A percentile compares a stretch with the other conserved stretches of the same genome.
These are phyloP conservation scores for Nothophoma quercina DNA, from an alignment of 2,329 filamentous ascomycete species.

Conservation along the genomic window DNA sequence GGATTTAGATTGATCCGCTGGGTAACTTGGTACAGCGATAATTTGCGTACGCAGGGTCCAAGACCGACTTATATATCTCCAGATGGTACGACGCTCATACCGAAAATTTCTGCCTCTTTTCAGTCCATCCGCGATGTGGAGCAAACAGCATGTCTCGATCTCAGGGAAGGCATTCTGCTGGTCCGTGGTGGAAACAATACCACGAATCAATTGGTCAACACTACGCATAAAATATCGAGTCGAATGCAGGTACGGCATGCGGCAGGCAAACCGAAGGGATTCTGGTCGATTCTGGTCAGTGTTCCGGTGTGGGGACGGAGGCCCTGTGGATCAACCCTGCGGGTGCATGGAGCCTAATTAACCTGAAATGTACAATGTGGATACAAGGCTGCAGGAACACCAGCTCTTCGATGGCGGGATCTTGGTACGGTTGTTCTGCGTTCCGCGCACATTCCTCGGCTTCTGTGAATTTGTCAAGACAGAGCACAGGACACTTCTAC, in stretches of 20 bases:
- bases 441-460: background rate
- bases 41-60: slow-evolving; percentile 4
- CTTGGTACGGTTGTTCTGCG: slow-evolving; percentile 1
- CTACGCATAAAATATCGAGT: slow-evolving; percentile 5
- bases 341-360: background rate
- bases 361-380: slow-evolving; percentile 12
- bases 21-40: slow-evolving; percentile 8
- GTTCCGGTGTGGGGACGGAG: slow-evolving; percentile 12
- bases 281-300: slow-evolving; percentile 8
- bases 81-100: slow-evolving; percentile 1
- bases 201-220: slow-evolving; percentile 6
- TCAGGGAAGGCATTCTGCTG: slow-evolving; percentile 1
- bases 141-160: slow-evolving; percentile 9
- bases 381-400: background rate
- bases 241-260: slow-evolving; percentile 2
- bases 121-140: slow-evolving; percentile 13
- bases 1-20: slow-evolving; percentile 3
- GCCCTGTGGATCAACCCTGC: slow-evolving; percentile 18
- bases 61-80: slow-evolving; percentile 7
- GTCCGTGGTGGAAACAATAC: slow-evolving; percentile 6
- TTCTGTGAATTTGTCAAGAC: slow-evolving; percentile 3
- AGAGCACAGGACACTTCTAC: background rate
- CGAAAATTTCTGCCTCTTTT: slow-evolving; percentile 17
- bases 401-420: slow-evolving; percentile 3
- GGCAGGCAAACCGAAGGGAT: slow-evolving; percentile 7